Percentiles rank a stretch among this genome's conserved stretches.
Conservation (phyloP, 129 eudicot species). For the Dittrichia graveolens region DNA sequence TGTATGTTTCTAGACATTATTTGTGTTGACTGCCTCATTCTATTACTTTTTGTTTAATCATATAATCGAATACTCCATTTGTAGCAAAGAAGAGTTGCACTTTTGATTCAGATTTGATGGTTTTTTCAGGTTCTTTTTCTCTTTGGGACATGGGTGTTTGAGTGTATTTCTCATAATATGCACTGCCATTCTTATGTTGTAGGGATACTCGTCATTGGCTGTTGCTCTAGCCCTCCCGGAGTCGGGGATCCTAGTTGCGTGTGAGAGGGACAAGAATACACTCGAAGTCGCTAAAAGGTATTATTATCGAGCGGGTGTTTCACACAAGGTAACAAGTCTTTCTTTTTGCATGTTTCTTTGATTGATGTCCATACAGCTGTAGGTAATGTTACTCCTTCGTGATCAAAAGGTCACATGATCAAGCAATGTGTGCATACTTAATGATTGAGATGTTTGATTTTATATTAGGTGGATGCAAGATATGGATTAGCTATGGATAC, state of each 20-base stretch:
- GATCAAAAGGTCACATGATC: constrained; percentile 10
- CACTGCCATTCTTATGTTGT: constrained; percentile 21
- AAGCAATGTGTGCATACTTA: neutral
- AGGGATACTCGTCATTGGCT: constrained; percentile 96
- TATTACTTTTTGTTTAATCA: neutral
- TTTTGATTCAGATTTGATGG: neutral
- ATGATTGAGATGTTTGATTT: constrained; percentile 15
- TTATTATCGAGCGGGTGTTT: constrained; percentile 86
- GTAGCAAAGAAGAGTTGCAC: neutral
- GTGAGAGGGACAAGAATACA: constrained; percentile 74
- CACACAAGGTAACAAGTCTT: constrained; percentile 67
- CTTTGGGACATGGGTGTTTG: constrained; percentile 1
- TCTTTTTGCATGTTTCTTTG: constrained; percentile 1
- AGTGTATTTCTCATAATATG: neutral
- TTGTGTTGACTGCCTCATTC: neutral
- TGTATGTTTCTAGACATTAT: constrained; percentile 39
- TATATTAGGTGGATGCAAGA: constrained; percentile 62
- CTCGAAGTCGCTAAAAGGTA: constrained; percentile 89
- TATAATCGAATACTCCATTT: neutral
- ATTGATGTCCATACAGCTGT: neutral
- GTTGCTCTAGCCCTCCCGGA: constrained; percentile 89
- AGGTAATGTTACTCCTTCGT: constrained; percentile 10
- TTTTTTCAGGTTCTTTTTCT: neutral
- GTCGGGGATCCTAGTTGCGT: constrained; percentile 80
- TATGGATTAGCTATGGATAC: constrained; percentile 81